Conservation (phyloP, 2,329 filamentous ascomycete species). For the Neopestalotiopsis sp. region DNA sequence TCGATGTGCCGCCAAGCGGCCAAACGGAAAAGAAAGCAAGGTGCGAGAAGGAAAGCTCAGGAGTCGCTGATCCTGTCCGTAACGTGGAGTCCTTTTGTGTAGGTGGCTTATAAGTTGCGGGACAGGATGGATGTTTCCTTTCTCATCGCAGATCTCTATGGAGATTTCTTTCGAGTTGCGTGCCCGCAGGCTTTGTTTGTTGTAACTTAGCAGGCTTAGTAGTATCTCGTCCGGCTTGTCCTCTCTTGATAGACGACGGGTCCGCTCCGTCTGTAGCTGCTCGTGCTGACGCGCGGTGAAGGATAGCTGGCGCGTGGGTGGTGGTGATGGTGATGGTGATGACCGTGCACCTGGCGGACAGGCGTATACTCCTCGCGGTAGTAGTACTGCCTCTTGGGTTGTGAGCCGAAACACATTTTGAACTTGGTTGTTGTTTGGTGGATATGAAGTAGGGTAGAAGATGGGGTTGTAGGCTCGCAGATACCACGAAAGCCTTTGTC, state of each 20-base stretch:
- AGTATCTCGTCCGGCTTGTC: conserved; percentile 40
- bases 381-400: conserved; percentile 55
- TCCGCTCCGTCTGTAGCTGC: conserved; percentile 37
- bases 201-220: conserved; percentile 17
- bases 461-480: conserved; percentile 20
- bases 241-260: conserved; percentile 46
- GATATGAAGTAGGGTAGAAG: background rate
- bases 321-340: conserved; percentile 24
- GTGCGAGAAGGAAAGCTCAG: too few species aligned
- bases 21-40: too few species aligned
- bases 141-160: too few species aligned
- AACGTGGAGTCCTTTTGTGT: too few species aligned
- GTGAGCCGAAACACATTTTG: conserved; percentile 55
- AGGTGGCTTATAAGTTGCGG: too few species aligned
- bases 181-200: too few species aligned
- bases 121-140: too few species aligned
- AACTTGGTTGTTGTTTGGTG: too few species aligned
- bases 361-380: conserved; percentile 60
- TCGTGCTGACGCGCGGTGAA: conserved; percentile 46
- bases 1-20: too few species aligned
- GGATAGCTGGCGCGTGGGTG: conserved; percentile 23
- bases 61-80: too few species aligned
- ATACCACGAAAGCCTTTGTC: background rate
- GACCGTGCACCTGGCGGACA: conserved; percentile 42
- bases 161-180: too few species aligned